These are phyloP conservation scores for Spathaspora jeffriesii DNA, from an alignment of 1,139 yeast species.

Conservation along the genomic window DNA sequence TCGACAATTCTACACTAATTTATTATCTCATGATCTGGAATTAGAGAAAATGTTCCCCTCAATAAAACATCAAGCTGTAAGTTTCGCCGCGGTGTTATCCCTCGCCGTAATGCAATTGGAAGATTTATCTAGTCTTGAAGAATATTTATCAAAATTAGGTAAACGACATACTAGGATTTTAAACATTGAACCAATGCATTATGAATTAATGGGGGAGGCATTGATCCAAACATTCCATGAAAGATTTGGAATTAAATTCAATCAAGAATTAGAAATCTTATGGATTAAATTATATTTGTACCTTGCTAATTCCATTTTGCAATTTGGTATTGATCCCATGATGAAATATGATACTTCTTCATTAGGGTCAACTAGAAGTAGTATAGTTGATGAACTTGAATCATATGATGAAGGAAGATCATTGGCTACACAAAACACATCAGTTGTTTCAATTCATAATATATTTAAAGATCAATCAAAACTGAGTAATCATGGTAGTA, in stretches of 20 bases:
- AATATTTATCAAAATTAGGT: slow-evolving; percentile 63
- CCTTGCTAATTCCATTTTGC: slow-evolving; percentile 65
- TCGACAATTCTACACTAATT: slow-evolving; percentile 62
- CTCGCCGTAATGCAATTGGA: slow-evolving; percentile 53
- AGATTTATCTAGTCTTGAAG: slow-evolving; percentile 48
- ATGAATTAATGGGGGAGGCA: slow-evolving; percentile 80
- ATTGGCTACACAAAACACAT: slow-evolving; percentile 5
- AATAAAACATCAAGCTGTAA: slow-evolving; percentile 69
- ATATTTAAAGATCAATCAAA: too few species aligned
- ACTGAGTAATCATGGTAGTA: too few species aligned
- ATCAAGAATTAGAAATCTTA: slow-evolving; percentile 56
- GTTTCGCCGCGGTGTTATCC: slow-evolving; percentile 81
- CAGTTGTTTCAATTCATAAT: neutral
- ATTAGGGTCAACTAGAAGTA: neutral
- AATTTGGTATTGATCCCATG: slow-evolving; percentile 66
- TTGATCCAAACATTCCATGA: slow-evolving; percentile 73
- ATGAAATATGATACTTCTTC: slow-evolving; percentile 19
- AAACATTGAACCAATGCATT: slow-evolving; percentile 72
- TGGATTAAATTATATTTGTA: slow-evolving; percentile 71
- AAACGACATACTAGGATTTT: slow-evolving; percentile 76
- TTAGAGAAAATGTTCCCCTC: slow-evolving; percentile 63
- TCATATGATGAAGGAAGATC: slow-evolving; percentile 5
- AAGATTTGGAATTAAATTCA: slow-evolving; percentile 51
- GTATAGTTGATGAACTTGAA: slow-evolving; percentile 2
- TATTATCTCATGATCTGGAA: slow-evolving; percentile 52